Evolutionary conservation across 768 basidiomycete genomes (phyloP).

Genomic region (Boletus pseudopeckii): DNA sequence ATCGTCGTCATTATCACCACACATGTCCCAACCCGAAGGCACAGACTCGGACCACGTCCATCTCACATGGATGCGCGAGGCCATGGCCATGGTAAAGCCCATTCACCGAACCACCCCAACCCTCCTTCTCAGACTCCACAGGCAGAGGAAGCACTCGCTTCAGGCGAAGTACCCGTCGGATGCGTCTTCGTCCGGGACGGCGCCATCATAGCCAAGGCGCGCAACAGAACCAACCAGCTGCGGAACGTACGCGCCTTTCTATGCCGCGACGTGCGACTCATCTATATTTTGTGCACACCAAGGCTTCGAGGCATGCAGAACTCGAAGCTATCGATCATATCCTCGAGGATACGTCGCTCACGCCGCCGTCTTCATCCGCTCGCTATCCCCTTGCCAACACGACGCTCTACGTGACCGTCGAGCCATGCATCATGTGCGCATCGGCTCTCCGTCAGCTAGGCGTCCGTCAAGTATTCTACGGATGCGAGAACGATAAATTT

Average conservation of each 20-base stretch:
- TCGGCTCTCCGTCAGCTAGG: slow-evolving; percentile 93
- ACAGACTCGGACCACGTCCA: slow-evolving; percentile 27
- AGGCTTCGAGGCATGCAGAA: slow-evolving; percentile 98
- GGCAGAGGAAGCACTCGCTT: slow-evolving; percentile 83
- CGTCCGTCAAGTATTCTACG: slow-evolving; percentile 86
- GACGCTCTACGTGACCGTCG: slow-evolving; percentile 94
- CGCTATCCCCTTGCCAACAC: slow-evolving; percentile 71
- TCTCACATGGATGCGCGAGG: slow-evolving; percentile 76
- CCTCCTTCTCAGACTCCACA: slow-evolving; percentile 28
- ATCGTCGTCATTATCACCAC: background rate
- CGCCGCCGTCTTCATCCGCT: slow-evolving; percentile 37
- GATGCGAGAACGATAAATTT: slow-evolving; percentile 93
- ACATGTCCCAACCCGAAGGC: slow-evolving; percentile 3
- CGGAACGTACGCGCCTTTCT: slow-evolving; percentile 62
- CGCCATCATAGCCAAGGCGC: slow-evolving; percentile 75
- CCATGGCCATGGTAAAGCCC: slow-evolving; percentile 70
- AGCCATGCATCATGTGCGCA: slow-evolving; percentile 99
- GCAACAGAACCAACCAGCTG: slow-evolving; percentile 94
- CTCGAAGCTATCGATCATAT: slow-evolving; percentile 94
- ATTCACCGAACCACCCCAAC: background rate
- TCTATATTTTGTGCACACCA: slow-evolving; percentile 30
- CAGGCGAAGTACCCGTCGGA: slow-evolving; percentile 92
- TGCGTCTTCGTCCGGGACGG: slow-evolving; percentile 87
- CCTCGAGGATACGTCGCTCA: slow-evolving; percentile 57
- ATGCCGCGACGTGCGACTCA: background rate